Conservation (phyloP, 495 filamentous ascomycete species). For the Neurospora discreta region DNA sequence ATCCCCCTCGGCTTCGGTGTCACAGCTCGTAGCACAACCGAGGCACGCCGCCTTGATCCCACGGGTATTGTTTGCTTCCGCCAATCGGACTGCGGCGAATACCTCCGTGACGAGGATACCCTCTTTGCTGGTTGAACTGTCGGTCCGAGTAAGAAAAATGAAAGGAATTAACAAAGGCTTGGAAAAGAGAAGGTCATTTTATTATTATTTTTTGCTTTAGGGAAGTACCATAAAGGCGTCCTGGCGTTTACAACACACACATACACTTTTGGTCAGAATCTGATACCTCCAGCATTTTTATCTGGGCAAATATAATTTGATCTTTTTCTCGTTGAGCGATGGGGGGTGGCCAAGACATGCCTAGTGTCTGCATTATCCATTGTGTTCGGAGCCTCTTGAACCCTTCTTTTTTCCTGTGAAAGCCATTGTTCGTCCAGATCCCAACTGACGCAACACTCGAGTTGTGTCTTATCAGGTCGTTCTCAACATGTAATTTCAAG, state of each 20-base stretch:
- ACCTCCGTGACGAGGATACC: conserved; percentile 66
- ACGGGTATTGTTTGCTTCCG: conserved; percentile 78
- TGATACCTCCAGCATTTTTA: not conserved
- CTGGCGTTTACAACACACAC: conserved; percentile 8
- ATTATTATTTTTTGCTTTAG: conserved; percentile 2
- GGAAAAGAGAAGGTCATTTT: conserved; percentile 1
- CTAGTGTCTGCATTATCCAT: not conserved
- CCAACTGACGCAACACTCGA: not conserved
- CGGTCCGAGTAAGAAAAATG: not conserved
- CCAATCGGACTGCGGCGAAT: conserved; percentile 86
- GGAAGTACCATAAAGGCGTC: conserved; percentile 12
- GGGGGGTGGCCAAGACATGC: not conserved
- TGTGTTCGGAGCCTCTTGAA: not conserved
- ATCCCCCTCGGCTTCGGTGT: conserved; percentile 66
- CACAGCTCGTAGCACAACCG: conserved; percentile 66
- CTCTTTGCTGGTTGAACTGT: conserved; percentile 34
- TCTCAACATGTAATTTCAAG: not conserved
- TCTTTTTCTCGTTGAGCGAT: not conserved
- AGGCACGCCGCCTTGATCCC: conserved; percentile 71
- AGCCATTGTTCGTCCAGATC: not conserved
- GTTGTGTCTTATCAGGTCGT: not conserved
- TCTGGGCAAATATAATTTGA: not conserved
- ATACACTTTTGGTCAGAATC: not conserved
- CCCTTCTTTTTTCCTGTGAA: not conserved
- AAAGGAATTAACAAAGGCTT: not conserved